Evolutionary conservation across 2,329 filamentous ascomycete species (phyloP), one percentile per base, ranked within the genome.

Genomic region (Chaetomiaceae sp.): DNA sequence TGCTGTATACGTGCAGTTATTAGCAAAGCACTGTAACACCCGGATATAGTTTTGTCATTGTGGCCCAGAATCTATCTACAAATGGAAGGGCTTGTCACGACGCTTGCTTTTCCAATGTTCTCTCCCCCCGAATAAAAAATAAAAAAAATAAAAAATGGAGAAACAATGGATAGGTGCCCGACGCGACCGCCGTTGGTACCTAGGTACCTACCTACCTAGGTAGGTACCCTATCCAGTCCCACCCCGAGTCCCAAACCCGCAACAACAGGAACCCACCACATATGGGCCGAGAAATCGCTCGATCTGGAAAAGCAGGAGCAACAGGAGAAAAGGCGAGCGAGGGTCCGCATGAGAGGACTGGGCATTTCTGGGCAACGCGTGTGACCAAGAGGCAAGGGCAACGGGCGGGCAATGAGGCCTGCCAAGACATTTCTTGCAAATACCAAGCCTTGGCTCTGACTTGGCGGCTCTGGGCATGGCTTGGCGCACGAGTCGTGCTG

Each of bases 401-500:
- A 49, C 32, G 52, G 56, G 52, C n/a, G 52, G 59, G 51, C 40
- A 51, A 46, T 48, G 55, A 55, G 54, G 52, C 32, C 43, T 29
- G 54, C 58, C 60, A 60, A 70, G 76, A 14, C 73, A 61, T 56
- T 74, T 75, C 50, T 69, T 67, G 55, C 81, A 71, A 55, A 47
- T 60, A 58, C 62, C 62, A 64, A 64, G 60, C 18, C 65, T 64
- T 63, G 57, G 61, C 65, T 40, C 38, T 50, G 55, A 37, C 66
- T 67, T 65, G 64, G 65, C 59, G 40, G 14, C 1, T 46, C 63
- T 65, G 65, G 64, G 64, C 64, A 41, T 4, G n/a, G 6, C 37
- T 50, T 51, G 53, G 53, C 48, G 18, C 4, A 2, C 10, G 52
- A 48, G 64, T 66, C 50, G 48, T 16, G 42, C 46, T 58, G 62